A percentile compares a stretch with the other conserved stretches of the same genome.
Conservation (phyloP, 768 basidiomycete species). For the Mrakia blollopis region DNA sequence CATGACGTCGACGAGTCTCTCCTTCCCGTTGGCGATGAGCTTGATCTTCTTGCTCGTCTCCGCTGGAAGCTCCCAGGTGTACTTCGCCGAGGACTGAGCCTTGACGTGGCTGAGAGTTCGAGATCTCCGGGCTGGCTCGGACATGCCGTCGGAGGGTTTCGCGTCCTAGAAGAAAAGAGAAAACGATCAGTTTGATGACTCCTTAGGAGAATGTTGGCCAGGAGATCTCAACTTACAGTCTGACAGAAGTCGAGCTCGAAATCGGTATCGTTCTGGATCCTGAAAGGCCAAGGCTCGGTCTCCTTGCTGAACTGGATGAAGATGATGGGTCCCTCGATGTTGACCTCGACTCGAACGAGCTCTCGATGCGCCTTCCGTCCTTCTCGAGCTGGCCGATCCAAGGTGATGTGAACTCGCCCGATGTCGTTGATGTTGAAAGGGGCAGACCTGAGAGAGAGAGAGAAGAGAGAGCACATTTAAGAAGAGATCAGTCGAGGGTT, state of each 20-base stretch:
- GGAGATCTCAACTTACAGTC: constrained; percentile 51
- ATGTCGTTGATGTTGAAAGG: constrained; percentile 90
- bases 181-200: background rate
- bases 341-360: constrained; percentile 69
- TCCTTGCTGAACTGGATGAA: constrained; percentile 71
- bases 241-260: constrained; percentile 65
- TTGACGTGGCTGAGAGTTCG: constrained; percentile 46
- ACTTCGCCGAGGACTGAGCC: constrained; percentile 56
- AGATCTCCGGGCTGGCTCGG: constrained; percentile 15
- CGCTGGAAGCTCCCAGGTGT: constrained; percentile 93
- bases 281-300: constrained; percentile 77
- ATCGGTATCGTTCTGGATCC: constrained; percentile 82
- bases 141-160: constrained; percentile 9
- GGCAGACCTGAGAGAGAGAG: constrained; percentile 61
- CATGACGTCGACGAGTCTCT: constrained; percentile 76
- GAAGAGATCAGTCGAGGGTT: background rate
- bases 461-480: background rate
- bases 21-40: constrained; percentile 58
- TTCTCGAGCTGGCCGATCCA: constrained; percentile 48
- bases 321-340: constrained; percentile 79
- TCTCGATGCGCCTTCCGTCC: constrained; percentile 40
- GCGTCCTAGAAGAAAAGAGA: constrained; percentile 16
- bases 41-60: constrained; percentile 71
- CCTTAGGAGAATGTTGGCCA: background rate
- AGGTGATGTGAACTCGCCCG: constrained; percentile 70